Evolutionary conservation across 2,329 filamentous ascomycete species (phyloP).

Genomic region (Didymella keratinophila): DNA sequence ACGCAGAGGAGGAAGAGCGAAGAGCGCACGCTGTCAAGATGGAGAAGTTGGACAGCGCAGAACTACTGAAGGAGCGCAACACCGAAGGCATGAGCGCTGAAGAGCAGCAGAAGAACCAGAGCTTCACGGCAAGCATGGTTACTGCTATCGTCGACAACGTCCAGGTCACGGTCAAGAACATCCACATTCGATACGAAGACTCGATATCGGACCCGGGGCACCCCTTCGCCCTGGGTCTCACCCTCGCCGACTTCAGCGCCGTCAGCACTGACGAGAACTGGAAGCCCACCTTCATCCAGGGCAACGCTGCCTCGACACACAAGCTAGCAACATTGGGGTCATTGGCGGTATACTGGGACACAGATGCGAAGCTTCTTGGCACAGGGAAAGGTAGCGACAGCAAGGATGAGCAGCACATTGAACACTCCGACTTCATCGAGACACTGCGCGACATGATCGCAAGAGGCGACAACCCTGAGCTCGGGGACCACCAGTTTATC

Average conservation of each 20-base stretch:
- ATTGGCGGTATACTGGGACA: slow-evolving; percentile 97
- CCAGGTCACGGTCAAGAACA: slow-evolving; percentile 97
- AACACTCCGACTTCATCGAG: slow-evolving; percentile 78
- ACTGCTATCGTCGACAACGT: slow-evolving; percentile 99
- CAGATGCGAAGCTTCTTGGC: slow-evolving; percentile 83
- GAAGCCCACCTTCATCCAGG: slow-evolving; percentile 95
- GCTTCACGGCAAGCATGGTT: slow-evolving; percentile 92
- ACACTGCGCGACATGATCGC: slow-evolving; percentile 83
- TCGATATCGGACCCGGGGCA: slow-evolving; percentile 94
- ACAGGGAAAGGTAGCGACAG: slow-evolving; percentile 76
- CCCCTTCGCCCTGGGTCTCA: slow-evolving; percentile 91
- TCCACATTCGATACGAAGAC: slow-evolving; percentile 98
- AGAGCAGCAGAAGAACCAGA: slow-evolving; percentile 97
- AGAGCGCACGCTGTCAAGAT: slow-evolving; percentile 93
- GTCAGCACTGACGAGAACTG: slow-evolving; percentile 95
- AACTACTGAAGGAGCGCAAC: slow-evolving; percentile 89
- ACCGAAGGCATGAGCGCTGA: slow-evolving; percentile 93
- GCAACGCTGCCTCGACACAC: slow-evolving; percentile 81
- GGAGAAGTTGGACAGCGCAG: slow-evolving; percentile 96
- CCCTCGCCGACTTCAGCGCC: slow-evolving; percentile 94
- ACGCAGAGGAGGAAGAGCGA: slow-evolving; percentile 89
- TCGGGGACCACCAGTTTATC: slow-evolving; percentile 83
- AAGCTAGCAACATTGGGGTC: slow-evolving; percentile 92
- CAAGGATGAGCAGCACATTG: slow-evolving; percentile 65
- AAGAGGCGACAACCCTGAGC: slow-evolving; percentile 66